Conservation (phyloP, 139 green algal species). For the Choricystis sp. region DNA sequence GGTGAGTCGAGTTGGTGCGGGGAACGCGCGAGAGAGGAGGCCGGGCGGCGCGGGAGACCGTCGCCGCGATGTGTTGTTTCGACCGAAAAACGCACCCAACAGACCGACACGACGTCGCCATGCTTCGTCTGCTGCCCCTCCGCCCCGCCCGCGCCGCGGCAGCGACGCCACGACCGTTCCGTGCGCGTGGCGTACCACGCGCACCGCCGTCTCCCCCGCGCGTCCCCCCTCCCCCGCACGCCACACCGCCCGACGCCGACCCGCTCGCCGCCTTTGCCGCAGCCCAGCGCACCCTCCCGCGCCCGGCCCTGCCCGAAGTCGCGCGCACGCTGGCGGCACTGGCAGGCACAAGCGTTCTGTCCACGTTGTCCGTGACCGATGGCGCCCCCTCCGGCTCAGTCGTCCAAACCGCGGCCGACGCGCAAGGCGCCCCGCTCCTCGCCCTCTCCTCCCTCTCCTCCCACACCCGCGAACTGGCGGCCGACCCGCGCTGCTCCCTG, state of each 20-base stretch:
- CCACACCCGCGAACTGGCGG: conserved; percentile 49
- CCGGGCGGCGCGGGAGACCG: too few relatives aligned
- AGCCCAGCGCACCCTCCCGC: conserved; percentile 26
- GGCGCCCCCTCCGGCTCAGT: conserved; percentile 44
- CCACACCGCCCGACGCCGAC: not conserved
- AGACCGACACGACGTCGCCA: too few relatives aligned
- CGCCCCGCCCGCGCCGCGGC: too few relatives aligned
- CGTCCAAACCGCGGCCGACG: conserved; percentile 45
- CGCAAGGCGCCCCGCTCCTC: conserved; percentile 39
- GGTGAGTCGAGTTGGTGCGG: too few relatives aligned
- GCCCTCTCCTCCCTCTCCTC: conserved; percentile 35
- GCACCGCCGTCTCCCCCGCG: too few relatives aligned
- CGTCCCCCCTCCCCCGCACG: too few relatives aligned
- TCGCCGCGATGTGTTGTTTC: too few relatives aligned
- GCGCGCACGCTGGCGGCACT: conserved; percentile 40
- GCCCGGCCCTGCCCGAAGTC: conserved; percentile 34
- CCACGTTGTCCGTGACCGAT: conserved; percentile 23
- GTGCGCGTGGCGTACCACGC: too few relatives aligned
- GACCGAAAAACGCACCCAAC: too few relatives aligned
- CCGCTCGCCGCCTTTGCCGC: conserved; percentile 13
- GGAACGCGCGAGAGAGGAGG: too few relatives aligned
- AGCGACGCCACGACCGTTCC: too few relatives aligned
- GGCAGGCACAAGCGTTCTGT: conserved; percentile 37
- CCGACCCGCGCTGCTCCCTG: conserved; percentile 30
- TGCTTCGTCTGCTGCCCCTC: too few relatives aligned